Base-by-base conservation (phyloP, 257 asterid species). In the Buddleja alternifolia region DNA sequence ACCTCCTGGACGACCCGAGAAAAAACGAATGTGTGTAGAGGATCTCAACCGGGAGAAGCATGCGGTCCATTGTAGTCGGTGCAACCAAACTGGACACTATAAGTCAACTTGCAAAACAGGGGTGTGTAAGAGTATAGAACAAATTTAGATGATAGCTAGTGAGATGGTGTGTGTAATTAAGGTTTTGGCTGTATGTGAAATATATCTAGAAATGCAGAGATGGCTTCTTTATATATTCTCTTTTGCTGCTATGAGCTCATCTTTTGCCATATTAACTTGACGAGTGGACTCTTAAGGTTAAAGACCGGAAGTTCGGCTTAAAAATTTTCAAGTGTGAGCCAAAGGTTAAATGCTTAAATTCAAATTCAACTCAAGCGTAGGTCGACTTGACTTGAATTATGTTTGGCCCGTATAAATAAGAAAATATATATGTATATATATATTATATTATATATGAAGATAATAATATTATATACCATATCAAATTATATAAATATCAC, bases 1-100 rank as follows among this genome's bases (percentile, higher is more conserved):
- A 3, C 86, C 90, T 0, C 95, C 92, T 0, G 96, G 96, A 54
- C 87, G 92, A 5, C 96, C 94, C 0, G 94, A 86, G 77, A 89
- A 83, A 45, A 89, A 86, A 72, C 76, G 94, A 16, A 70, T 85
- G 75, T 86, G 96, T 1, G 70, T 85, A 0, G 94, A 89, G 63
- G 93, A 89, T 63, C 60, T 81, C 60, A 80, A 78, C 34, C 84
- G 88, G 2, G 96, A 89, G 73, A 89, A 89, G 84, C 95, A 85
- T 71, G 85, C 75, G 10, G 96, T 86, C 52, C 92, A 75, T 16
- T 86, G 95, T 42, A 85, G 90, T 42, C 77, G 85, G 25, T 89
- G 96, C 72, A 86, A 85, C 68, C 88, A 74, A 68, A 80, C 88
- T 0, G 96, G 96, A 23, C 94, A 89, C 47, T 89, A 86, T 47